phyloP scores from a whole-genome alignment of 441 rosid species.

The Gossypium gossypioides region DNA sequence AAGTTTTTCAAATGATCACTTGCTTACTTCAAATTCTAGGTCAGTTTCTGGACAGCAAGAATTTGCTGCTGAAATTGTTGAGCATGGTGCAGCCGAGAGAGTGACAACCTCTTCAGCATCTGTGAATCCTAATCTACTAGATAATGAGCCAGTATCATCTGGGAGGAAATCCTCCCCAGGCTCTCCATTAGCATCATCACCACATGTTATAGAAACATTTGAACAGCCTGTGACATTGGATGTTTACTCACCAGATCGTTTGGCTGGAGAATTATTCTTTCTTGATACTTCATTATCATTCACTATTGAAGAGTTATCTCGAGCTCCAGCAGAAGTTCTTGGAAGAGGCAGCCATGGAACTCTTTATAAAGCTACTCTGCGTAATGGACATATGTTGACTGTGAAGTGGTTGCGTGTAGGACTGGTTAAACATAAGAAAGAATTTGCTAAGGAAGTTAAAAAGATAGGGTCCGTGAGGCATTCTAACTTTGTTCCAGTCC shows the following conservation, averaged over 20 bases:
- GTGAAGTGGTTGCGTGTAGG: slow-evolving; percentile 97
- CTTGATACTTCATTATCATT: slow-evolving; percentile 61
- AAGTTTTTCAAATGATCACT: slow-evolving; percentile 83
- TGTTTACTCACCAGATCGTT: slow-evolving; percentile 82
- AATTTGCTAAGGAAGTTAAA: slow-evolving; percentile 75
- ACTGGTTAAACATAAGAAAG: slow-evolving; percentile 80
- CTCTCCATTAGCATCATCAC: slow-evolving; percentile 72
- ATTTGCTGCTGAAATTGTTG: slow-evolving; percentile 46
- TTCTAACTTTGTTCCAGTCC: slow-evolving; percentile 64
- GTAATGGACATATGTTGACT: slow-evolving; percentile 63
- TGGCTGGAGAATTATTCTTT: slow-evolving; percentile 84
- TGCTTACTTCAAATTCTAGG: slow-evolving; percentile 72
- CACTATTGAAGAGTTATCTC: slow-evolving; percentile 80
- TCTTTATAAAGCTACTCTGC: slow-evolving; percentile 81
- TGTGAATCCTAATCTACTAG: slow-evolving; percentile 49
- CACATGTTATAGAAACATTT: slow-evolving; percentile 41
- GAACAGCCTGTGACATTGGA: slow-evolving; percentile 63
- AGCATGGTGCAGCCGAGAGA: slow-evolving; percentile 37
- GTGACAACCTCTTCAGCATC: slow-evolving; percentile 29
- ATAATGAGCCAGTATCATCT: slow-evolving; percentile 44
- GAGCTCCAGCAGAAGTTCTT: slow-evolving; percentile 96
- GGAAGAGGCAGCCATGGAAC: slow-evolving; percentile 98
- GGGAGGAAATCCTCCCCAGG: slow-evolving; percentile 69
- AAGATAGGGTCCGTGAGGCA: slow-evolving; percentile 65
- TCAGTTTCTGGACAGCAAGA: slow-evolving; percentile 61